Evolutionary conservation across 495 filamentous ascomycete genomes (phyloP).

Genomic region (Aspergillus cristatus): DNA sequence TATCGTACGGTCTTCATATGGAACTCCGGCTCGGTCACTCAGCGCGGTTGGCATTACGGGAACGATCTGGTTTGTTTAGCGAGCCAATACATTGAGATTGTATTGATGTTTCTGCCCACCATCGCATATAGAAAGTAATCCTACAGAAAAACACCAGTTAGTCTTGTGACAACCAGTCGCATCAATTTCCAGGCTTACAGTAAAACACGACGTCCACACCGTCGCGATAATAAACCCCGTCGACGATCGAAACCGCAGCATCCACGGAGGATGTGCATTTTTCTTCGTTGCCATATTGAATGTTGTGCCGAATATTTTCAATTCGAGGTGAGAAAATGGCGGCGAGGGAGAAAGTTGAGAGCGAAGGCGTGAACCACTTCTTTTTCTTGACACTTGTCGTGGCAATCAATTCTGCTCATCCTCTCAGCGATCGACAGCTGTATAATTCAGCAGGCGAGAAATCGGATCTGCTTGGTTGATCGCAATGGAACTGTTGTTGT

Average conservation of each 20-base stretch:
- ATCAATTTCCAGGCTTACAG: conserved; percentile 42
- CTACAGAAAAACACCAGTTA: conserved; percentile 20
- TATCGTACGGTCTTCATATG: conserved; percentile 43
- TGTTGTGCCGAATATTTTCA: too few relatives aligned
- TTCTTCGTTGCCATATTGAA: too few relatives aligned
- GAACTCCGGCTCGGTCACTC: conserved; percentile 39
- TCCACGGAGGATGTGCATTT: conserved; percentile 23
- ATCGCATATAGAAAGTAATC: conserved; percentile 36
- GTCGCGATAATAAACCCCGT: conserved; percentile 53
- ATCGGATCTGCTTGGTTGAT: too few relatives aligned
- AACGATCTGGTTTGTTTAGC: conserved; percentile 28
- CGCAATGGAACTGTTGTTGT: too few relatives aligned
- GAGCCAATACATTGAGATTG: background rate
- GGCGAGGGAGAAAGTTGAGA: too few relatives aligned
- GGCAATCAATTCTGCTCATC: too few relatives aligned
- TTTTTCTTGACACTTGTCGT: too few relatives aligned
- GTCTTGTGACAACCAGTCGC: too few relatives aligned
- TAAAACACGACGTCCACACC: conserved; percentile 54
- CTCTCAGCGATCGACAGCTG: too few relatives aligned
- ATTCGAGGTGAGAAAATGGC: too few relatives aligned
- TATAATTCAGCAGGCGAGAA: too few relatives aligned
- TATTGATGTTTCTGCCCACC: conserved; percentile 9
- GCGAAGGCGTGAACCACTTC: too few relatives aligned
- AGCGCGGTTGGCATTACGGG: conserved; percentile 58
- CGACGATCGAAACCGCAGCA: conserved; percentile 46